A percentile compares a stretch with the other conserved stretches of the same genome.
Conservation (phyloP, 345 rosid species). For the Gossypium stocksii region DNA sequence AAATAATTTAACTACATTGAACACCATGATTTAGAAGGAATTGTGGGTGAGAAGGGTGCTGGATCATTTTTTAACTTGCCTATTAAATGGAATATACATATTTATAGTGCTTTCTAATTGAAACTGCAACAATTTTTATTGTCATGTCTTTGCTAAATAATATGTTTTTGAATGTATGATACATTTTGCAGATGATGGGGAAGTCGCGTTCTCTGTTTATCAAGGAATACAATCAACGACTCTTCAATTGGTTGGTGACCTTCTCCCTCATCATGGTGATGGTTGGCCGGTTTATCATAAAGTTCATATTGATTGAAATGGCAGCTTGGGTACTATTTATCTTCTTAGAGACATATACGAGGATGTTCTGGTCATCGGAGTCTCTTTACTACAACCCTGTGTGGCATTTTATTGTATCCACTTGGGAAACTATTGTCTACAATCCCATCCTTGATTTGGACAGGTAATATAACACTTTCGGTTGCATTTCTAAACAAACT, state of each 20-base stretch:
- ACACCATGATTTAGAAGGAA: background rate
- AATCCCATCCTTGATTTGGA: conserved; percentile 92
- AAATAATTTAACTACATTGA: background rate
- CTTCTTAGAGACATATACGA: conserved; percentile 92
- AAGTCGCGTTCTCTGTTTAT: conserved; percentile 74
- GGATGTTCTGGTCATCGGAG: conserved; percentile 98
- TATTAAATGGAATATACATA: background rate
- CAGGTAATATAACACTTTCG: conserved; percentile 46
- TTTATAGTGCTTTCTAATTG: background rate
- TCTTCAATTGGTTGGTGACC: conserved; percentile 96
- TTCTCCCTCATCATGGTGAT: conserved; percentile 96
- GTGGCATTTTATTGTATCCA: conserved; percentile 85
- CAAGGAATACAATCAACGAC: conserved; percentile 91
- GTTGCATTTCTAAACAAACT: background rate
- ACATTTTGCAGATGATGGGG: conserved; percentile 70
- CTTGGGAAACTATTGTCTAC: conserved; percentile 93
- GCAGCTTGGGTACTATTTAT: conserved; percentile 92
- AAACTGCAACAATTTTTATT: background rate
- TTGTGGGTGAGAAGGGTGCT: background rate
- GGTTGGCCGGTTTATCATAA: conserved; percentile 82
- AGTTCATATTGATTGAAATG: conserved; percentile 85
- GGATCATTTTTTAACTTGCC: background rate
- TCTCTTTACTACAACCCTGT: conserved; percentile 87
- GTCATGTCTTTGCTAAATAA: background rate
- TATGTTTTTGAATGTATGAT: background rate